Evolutionary conservation across 2,329 filamentous ascomycete species (phyloP), one percentile per base, ranked within the genome.

Genomic region (Thielaviopsis punctulata): DNA sequence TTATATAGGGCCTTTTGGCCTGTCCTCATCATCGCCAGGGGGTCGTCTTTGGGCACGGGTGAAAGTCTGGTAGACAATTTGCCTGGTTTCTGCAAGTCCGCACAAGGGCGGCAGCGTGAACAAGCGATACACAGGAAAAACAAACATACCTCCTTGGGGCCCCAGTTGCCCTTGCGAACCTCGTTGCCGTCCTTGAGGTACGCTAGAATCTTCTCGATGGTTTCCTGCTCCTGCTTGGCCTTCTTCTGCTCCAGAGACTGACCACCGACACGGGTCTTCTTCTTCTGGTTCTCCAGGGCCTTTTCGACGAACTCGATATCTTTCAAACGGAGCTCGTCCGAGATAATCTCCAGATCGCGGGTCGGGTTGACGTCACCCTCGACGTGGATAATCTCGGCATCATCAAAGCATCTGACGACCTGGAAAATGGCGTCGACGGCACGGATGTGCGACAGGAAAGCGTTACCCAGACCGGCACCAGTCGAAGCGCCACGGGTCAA

Each of bases 251-350:
- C 92, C 56, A 98, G 74, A 66, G 83, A 88, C 70, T 98, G 90
- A 47, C 92, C 92, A 63, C 92, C 92, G 71, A 90, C 78, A 59
- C 86, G 78, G 43, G 92, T 98, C 74, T 92, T 90, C 79, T 96
- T 98, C 73, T 84, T 82, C 60, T 94, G 76, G 66, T 77, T 81
- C 67, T 96, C 93, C 52, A 92, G 80, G 3, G 89, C 85, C 77
- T 98, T 98, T 72, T 95, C 89, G 56, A 86, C 81, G 65, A 96
- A 98, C 73, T 98, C 93, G 59, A 95, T 95, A 69, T 98, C 92
- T 75, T 98, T 98, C 68, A 95, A 82, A 57, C 90, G 82, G 64
- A 98, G 73, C 72, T 98, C 92, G 65, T 96, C 89, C 66, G 82
- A 87, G 70, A 98, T 96, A 67, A 98, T 98, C 63, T 87, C 85